A percentile compares a stretch with the other conserved stretches of the same genome.
phyloP scores from a whole-genome alignment of 768 basidiomycete genomes.

The Hypholoma sublateritium region DNA sequence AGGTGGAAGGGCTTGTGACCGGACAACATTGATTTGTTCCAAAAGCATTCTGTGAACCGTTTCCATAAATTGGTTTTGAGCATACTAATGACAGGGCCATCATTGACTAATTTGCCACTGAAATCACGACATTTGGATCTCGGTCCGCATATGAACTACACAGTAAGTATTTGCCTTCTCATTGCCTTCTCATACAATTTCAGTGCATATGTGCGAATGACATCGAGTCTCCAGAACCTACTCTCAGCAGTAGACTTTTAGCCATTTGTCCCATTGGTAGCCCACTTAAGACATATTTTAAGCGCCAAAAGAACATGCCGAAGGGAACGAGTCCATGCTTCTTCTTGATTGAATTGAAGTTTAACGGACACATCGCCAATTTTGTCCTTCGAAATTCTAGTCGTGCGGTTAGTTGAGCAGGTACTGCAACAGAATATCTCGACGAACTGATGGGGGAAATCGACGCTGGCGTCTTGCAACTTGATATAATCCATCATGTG shows the following conservation, averaged over 20 bases:
- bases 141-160: background rate
- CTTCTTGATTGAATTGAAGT: constrained; percentile 92
- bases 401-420: constrained; percentile 7
- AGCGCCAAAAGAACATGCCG: constrained; percentile 88
- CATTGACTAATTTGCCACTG: constrained; percentile 16
- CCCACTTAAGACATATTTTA: constrained; percentile 87
- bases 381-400: constrained; percentile 87
- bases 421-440: constrained; percentile 1
- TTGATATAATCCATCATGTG: constrained; percentile 88
- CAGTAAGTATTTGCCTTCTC: background rate
- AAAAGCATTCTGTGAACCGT: no score
- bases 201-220: no score
- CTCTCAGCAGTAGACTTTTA: constrained; percentile 26
- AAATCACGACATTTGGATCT: constrained; percentile 25
- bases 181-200: constrained; percentile 10
- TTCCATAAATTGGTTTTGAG: no score
- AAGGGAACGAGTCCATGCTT: constrained; percentile 92
- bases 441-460: constrained; percentile 80
- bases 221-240: no score
- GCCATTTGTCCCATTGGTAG: constrained; percentile 73
- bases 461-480: constrained; percentile 66
- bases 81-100: background rate
- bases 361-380: constrained; percentile 96
- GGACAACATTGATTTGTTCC: background rate
- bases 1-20: background rate